Percentiles rank a stretch among this genome's conserved stretches.
These are phyloP conservation scores for Didymella lethalis DNA, from an alignment of 2,329 filamentous ascomycete species.

Conservation along the genomic window DNA sequence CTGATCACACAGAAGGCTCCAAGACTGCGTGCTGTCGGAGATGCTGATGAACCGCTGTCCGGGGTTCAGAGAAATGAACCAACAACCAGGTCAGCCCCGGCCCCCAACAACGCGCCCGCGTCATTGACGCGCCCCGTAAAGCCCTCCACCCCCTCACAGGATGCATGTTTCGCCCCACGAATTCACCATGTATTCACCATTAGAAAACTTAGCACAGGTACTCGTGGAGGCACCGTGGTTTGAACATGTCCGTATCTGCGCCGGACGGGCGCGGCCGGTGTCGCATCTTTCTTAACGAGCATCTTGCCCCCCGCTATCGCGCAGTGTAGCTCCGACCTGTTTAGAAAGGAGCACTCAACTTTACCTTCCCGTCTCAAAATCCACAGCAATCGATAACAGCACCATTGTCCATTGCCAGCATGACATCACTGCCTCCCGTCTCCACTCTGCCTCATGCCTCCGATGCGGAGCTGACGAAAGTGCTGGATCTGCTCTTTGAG, in stretches of 20 bases:
- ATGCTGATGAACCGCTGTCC: background rate
- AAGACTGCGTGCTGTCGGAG: background rate
- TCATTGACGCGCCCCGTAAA: background rate
- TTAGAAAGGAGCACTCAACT: conserved; percentile 9
- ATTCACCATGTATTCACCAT: conserved; percentile 13
- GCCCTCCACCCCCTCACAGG: conserved; percentile 35
- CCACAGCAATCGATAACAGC: conserved; percentile 17
- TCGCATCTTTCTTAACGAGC: conserved; percentile 20
- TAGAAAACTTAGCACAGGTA: conserved; percentile 3
- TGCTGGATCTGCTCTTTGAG: conserved; percentile 85
- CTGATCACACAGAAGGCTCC: background rate
- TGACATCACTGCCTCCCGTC: conserved; percentile 64
- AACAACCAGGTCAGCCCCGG: conserved; percentile 3
- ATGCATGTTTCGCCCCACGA: conserved; percentile 25
- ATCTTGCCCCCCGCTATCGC: conserved; percentile 7
- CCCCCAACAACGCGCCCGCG: conserved; percentile 1
- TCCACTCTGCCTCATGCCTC: conserved; percentile 64
- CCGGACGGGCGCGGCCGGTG: conserved; percentile 41
- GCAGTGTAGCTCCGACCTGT: conserved; percentile 2
- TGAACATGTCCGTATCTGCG: conserved; percentile 5
- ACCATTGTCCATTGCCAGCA: conserved; percentile 19
- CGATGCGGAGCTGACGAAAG: conserved; percentile 61
- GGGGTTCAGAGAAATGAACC: background rate
- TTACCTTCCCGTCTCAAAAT: background rate
- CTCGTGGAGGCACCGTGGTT: conserved; percentile 10